Base-by-base conservation (phyloP, 306 rosid genomes). In the Cicer bijugum region DNA sequence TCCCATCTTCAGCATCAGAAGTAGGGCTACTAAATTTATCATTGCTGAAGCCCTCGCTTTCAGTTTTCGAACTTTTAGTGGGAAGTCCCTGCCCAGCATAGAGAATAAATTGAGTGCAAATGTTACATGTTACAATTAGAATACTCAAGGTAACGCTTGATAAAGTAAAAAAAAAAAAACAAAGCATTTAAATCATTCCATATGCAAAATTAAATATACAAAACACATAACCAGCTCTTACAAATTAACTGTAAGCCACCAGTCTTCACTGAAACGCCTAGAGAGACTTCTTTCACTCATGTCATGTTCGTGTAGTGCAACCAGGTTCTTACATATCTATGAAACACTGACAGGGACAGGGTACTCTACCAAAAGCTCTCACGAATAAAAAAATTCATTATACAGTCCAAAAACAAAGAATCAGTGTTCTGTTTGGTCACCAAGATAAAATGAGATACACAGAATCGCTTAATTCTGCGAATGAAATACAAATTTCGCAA, bases 231-330 rank as follows among this genome's bases (percentile, higher is more conserved):
- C 97, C 85, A 90, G 92, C 89, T 91, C 99, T 95, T 95, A 91
- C 99, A 88, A 92, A 95, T 90, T 79, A 91, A 92, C 83, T 79
- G 93, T 79, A 90, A 91, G 97, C 91, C 95, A 83, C 85, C 86
- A 86, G 92, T 87, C 97, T 90, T 86, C 97, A 86, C 73, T 88
- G 99, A 82, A 87, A 95, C 96, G 96, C 97, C 97, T 90, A 90
- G 87, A 72, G 91, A 85, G 92, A 91, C 96, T 82, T 93, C 97
- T 88, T 89, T 87, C 95, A 91, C 79, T 89, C 90, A 82, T 84
- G 89, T 81, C 96, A 80, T 82, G 89, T 80, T 89, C 84, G 84
- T 85, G 89, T 81, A 85, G 90, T 88, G 91, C 92, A 89, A 91
- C 87, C 97, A 82, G 92, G 85, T 89, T 82, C 92, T 88, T 86